Conservation (phyloP, 164 flowering plant species). For the Kalanchoe fedtschenkoi region DNA sequence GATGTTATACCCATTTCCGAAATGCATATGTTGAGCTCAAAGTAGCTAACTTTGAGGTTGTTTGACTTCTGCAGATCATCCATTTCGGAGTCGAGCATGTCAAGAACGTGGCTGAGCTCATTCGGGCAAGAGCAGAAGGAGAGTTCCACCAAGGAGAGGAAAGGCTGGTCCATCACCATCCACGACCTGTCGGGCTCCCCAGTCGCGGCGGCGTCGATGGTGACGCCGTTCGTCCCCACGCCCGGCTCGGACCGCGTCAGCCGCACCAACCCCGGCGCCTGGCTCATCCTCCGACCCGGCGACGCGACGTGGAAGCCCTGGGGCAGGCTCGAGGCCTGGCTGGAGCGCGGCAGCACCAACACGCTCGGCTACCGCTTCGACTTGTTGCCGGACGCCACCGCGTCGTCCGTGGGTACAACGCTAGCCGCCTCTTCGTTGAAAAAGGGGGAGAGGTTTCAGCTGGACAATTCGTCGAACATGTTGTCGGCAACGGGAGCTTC, state of each 20-base stretch:
- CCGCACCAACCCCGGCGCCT: conserved; percentile 53
- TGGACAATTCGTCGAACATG: too few species aligned
- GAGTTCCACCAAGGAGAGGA: conserved; percentile 27
- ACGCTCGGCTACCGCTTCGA: conserved; percentile 41
- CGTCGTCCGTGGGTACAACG: conserved; percentile 10
- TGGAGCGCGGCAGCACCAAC: conserved; percentile 25
- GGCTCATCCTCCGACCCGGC: conserved; percentile 57
- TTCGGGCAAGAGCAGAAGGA: conserved; percentile 19
- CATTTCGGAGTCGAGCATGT: conserved; percentile 22
- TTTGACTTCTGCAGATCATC: too few species aligned
- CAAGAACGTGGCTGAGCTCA: conserved; percentile 26
- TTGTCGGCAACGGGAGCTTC: too few species aligned
- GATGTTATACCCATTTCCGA: too few species aligned
- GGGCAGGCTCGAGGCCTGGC: conserved; percentile 72
- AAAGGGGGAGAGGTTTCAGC: too few species aligned
- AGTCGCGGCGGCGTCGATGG: conserved; percentile 64
- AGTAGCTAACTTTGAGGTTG: background rate
- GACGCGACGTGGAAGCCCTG: conserved; percentile 53
- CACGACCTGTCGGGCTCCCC: conserved; percentile 68
- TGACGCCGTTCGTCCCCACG: conserved; percentile 59
- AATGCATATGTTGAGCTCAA: too few species aligned
- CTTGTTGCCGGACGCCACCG: conserved; percentile 23
- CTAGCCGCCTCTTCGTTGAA: conserved; percentile 22
- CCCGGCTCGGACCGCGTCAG: conserved; percentile 45
- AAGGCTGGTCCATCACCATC: conserved; percentile 63